phyloP scores from a whole-genome alignment of 306 rosid species.

The Heteromeles arbutifolia region DNA sequence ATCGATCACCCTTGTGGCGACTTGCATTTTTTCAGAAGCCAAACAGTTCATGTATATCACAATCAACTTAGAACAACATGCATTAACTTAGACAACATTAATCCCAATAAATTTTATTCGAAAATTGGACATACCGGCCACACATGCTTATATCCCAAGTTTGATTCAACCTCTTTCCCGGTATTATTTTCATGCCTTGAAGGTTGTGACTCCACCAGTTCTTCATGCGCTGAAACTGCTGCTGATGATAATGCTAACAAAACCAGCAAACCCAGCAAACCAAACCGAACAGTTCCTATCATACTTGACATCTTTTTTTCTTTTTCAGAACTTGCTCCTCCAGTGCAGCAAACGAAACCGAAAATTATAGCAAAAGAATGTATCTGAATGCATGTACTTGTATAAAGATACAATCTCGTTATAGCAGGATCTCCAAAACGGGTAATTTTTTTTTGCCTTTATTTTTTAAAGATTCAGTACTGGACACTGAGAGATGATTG shows the following conservation, averaged over 20 bases:
- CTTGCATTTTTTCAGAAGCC: not conserved
- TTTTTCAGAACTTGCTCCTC: not conserved
- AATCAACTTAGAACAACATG: not conserved
- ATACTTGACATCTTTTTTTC: not conserved
- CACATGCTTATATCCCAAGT: constrained; percentile 40
- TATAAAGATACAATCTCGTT: not conserved
- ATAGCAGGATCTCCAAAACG: not conserved
- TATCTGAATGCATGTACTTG: not conserved
- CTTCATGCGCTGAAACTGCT: not conserved
- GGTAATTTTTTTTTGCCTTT: not conserved
- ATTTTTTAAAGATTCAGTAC: not conserved
- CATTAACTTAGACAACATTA: not conserved
- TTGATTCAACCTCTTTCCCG: not conserved
- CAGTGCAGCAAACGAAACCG: not conserved
- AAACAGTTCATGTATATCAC: not conserved
- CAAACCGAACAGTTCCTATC: not conserved
- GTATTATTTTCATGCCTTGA: not conserved
- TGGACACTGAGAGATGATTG: too few species aligned
- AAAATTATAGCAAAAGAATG: not conserved
- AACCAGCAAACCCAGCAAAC: not conserved
- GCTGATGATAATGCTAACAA: not conserved
- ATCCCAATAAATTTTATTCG: too few species aligned
- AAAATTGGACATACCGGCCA: constrained; percentile 53
- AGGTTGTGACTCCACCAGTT: not conserved
- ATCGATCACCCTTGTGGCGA: not conserved